Percentiles rank a stretch among this genome's conserved stretches.
Conservation (phyloP, 1,139 yeast species). For the Candida labiduridarum region DNA sequence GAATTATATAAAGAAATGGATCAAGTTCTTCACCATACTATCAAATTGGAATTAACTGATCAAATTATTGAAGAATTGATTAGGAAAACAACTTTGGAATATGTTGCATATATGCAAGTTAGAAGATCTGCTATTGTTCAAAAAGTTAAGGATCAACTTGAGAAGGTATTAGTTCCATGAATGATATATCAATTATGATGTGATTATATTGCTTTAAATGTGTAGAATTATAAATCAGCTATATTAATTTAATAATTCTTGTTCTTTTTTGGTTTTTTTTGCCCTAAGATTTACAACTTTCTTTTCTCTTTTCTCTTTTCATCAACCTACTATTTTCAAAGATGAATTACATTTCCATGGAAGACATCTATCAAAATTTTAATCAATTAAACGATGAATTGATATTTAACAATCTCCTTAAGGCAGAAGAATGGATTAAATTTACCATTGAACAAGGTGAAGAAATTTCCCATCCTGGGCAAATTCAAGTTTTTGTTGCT, state of each 20-base stretch:
- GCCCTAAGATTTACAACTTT: neutral
- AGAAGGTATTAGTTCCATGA: neutral
- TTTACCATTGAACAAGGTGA: neutral
- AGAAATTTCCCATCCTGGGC: neutral
- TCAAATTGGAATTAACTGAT: neutral
- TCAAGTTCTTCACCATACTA: neutral
- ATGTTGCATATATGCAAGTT: neutral
- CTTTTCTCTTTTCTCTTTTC: neutral
- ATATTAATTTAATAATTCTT: neutral
- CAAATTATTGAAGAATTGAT: neutral
- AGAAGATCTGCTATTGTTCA: slow-evolving; percentile 1
- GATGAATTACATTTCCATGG: slow-evolving; percentile 1
- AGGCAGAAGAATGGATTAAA: slow-evolving; percentile 2
- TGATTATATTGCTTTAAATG: neutral
- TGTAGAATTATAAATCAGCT: neutral
- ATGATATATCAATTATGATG: neutral
- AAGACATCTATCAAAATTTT: neutral
- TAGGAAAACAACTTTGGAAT: neutral
- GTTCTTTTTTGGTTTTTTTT: neutral
- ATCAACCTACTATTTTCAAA: too few relatives aligned
- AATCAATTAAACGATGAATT: slow-evolving; percentile 3
- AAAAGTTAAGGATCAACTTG: neutral
- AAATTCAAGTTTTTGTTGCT: neutral
- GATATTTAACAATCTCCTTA: neutral
- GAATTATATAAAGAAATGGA: neutral